phyloP scores from a whole-genome alignment of 805 yeast species.

The Nakazawaea wickerhamii region DNA sequence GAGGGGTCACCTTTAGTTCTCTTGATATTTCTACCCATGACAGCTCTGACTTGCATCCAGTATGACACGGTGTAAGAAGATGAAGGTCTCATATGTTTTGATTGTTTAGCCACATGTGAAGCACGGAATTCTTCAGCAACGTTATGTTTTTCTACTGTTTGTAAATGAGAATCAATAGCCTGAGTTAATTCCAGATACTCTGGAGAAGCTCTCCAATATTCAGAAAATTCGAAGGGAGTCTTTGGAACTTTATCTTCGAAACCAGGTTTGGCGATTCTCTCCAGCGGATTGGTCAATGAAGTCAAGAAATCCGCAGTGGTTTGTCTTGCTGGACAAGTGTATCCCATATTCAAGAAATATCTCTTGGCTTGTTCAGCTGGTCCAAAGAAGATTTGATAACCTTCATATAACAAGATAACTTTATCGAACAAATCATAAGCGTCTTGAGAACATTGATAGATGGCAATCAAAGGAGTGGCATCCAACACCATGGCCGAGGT shows the following conservation, averaged over 20 bases:
- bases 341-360: constrained; percentile 39
- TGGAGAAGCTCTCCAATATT: constrained; percentile 43
- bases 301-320: constrained; percentile 43
- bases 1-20: constrained; percentile 42
- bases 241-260: constrained; percentile 44
- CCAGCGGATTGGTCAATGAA: constrained; percentile 39
- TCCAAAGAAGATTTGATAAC: constrained; percentile 39
- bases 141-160: constrained; percentile 13
- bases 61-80: constrained; percentile 44
- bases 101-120: constrained; percentile 33
- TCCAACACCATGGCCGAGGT: constrained; percentile 46
- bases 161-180: constrained; percentile 36
- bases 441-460: constrained; percentile 40
- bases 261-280: constrained; percentile 39
- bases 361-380: constrained; percentile 30
- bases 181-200: constrained; percentile 33
- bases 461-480: constrained; percentile 47
- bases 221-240: constrained; percentile 46
- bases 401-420: constrained; percentile 36
- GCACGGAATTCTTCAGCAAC: constrained; percentile 20
- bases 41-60: constrained; percentile 40
- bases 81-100: constrained; percentile 33
- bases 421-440: constrained; percentile 40
- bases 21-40: constrained; percentile 36
- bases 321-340: constrained; percentile 40